Evolutionary conservation across 176 grass and related monocot genomes (phyloP), one percentile per base, ranked within the genome.

Genomic region (Miscanthus lutarioriparius): DNA sequence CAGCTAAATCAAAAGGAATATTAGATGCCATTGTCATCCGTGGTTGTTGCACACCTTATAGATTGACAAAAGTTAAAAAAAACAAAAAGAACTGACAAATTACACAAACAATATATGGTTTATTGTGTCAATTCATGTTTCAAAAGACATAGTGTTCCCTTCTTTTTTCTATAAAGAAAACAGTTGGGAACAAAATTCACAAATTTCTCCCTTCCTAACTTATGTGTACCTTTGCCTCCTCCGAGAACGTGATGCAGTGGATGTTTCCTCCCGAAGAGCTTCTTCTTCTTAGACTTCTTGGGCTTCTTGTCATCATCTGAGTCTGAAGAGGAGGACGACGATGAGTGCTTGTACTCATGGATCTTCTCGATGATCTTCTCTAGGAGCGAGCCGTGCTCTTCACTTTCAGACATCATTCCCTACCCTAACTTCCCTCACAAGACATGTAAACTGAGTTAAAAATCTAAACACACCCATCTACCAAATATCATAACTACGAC

Each of bases 311-410:
- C 91, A 9, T 85, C 86, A 2, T 95, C 95, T 1, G 90, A 92
- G 73, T 94, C 92, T 0, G 95, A 97, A 11, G 92, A 92, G 3
- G 91, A 94, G 0, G 92, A 94, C 0, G 95, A 92, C 0, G 95
- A 92, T 4, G 64, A 89, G 14, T 72, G 81, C 30, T 86, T 91
- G 85, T 61, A 89, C 28, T 91, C 89, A 4, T 93, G 88, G 44
- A 92, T 86, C 86, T 90, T 94, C 26, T 92, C 92, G 19, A 38
- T 91, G 69, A 92, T 87, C 82, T 72, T 94, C n/a, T 94, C 92
- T 56, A 87, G 32, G 58, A 94, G 69, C 48, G 92, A 94, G 16
- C 64, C 77, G 11, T 91, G 92, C 20, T 91, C 90, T 47, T 86
- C 88, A 67, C 76, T 76, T 80, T 95, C 91, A 30, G 95, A 91